Percentiles rank a stretch among this genome's conserved stretches.
phyloP scores from a whole-genome alignment of 208 protist genomes.

The Trypanosoma brucei region DNA sequence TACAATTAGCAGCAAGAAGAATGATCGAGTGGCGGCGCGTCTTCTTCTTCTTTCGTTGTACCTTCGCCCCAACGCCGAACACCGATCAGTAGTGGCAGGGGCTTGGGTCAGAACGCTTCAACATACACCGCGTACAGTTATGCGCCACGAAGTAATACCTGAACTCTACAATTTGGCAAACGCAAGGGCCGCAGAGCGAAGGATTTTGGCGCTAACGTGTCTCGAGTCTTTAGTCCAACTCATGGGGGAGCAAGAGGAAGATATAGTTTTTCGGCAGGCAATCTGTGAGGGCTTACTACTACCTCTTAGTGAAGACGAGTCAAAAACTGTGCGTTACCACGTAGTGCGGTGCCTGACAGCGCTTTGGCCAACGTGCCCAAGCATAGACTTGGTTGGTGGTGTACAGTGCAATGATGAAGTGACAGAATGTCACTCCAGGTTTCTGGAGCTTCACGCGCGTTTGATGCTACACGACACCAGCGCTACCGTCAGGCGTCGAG shows the following conservation, averaged over 20 bases:
- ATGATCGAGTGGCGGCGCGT: constrained; percentile 29
- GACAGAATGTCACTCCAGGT: constrained; percentile 4
- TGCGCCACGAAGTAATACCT: constrained; percentile 60
- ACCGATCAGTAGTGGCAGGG: constrained; percentile 33
- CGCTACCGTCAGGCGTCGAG: constrained; percentile 36
- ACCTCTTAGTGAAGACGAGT: constrained; percentile 62
- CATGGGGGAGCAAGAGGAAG: constrained; percentile 11
- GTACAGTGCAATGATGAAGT: neutral
- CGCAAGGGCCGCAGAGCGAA: constrained; percentile 36
- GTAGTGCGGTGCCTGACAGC: constrained; percentile 44
- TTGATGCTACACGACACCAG: constrained; percentile 52
- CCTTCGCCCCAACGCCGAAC: constrained; percentile 37
- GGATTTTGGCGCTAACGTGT: constrained; percentile 58
- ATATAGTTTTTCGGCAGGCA: constrained; percentile 31
- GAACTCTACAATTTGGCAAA: constrained; percentile 67
- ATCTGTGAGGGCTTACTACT: constrained; percentile 55
- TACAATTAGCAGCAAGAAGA: constrained; percentile 26
- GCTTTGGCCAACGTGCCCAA: constrained; percentile 28
- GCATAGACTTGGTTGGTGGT: neutral
- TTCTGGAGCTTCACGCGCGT: constrained; percentile 46
- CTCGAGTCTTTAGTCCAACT: constrained; percentile 31
- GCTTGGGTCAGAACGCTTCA: constrained; percentile 50
- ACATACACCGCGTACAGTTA: constrained; percentile 14
- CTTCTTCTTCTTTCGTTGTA: constrained; percentile 55
- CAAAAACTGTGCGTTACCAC: constrained; percentile 44